These are phyloP conservation scores for Chlorella sorokiniana DNA, from an alignment of 139 green algal species.

Conservation along the genomic window DNA sequence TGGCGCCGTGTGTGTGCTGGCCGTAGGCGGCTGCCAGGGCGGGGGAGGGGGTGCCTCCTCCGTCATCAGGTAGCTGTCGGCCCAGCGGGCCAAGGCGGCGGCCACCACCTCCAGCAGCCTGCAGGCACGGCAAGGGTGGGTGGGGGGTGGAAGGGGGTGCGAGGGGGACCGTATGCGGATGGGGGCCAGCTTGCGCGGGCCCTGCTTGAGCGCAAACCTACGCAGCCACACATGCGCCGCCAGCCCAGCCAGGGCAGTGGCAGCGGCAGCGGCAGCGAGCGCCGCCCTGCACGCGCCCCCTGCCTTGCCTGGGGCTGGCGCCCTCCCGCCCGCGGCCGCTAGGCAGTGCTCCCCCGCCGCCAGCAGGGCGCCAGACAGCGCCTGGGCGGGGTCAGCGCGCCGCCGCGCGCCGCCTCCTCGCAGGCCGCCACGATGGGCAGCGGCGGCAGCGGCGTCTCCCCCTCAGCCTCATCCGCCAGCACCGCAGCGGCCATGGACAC, in stretches of 20 bases:
- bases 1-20: not conserved
- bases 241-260: too few species aligned
- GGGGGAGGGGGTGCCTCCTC: conserved; percentile 34
- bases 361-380: conserved; percentile 42
- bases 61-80: conserved; percentile 87
- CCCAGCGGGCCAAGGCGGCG: conserved; percentile 73
- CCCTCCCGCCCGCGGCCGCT: conserved; percentile 29
- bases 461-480: conserved; percentile 79
- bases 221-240: too few species aligned
- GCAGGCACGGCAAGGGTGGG: not conserved
- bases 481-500: conserved; percentile 65
- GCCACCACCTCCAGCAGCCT: conserved; percentile 79
- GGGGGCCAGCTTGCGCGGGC: too few species aligned
- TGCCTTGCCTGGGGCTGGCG: conserved; percentile 57
- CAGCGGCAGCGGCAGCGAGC: too few species aligned
- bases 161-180: too few species aligned
- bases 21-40: conserved; percentile 42
- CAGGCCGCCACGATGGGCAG: conserved; percentile 52
- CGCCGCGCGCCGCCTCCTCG: conserved; percentile 4
- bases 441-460: conserved; percentile 82
- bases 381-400: not conserved
- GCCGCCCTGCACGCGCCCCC: too few species aligned
- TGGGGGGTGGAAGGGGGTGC: too few species aligned
- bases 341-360: conserved; percentile 35
- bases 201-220: too few species aligned